Conservation (phyloP, 768 basidiomycete species). For the Termitomyces sp. region DNA sequence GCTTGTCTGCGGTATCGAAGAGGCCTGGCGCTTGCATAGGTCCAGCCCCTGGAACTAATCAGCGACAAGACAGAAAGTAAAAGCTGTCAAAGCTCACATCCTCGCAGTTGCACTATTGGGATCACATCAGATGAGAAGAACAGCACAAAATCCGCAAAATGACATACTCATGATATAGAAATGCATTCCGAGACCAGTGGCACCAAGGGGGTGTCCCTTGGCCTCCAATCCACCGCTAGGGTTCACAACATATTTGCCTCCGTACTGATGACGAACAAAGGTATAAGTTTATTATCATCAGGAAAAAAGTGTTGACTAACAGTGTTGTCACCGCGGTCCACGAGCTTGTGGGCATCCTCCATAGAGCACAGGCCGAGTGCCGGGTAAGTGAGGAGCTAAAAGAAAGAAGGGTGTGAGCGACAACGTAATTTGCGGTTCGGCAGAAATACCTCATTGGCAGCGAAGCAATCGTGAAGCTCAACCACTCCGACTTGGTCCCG, state of each 20-base stretch:
- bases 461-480: slow-evolving; percentile 85
- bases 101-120: slow-evolving; percentile 62
- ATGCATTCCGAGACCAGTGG: slow-evolving; percentile 82
- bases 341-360: slow-evolving; percentile 67
- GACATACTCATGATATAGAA: slow-evolving; percentile 74
- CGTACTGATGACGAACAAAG: slow-evolving; percentile 43
- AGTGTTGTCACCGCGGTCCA: slow-evolving; percentile 75
- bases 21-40: slow-evolving; percentile 77
- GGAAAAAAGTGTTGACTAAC: slow-evolving; percentile 31
- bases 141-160: background rate
- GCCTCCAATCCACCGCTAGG: slow-evolving; percentile 83
- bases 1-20: slow-evolving; percentile 53
- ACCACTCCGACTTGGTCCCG: slow-evolving; percentile 77
- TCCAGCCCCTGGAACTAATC: slow-evolving; percentile 55
- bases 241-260: slow-evolving; percentile 81
- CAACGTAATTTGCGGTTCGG: background rate
- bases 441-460: slow-evolving; percentile 61
- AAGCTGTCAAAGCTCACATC: slow-evolving; percentile 37
- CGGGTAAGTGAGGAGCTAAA: slow-evolving; percentile 73
- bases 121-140: slow-evolving; percentile 2
- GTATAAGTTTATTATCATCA: background rate
- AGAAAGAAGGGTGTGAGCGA: background rate
- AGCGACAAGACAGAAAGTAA: background rate
- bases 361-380: slow-evolving; percentile 66
- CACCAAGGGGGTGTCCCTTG: slow-evolving; percentile 85